Evolutionary conservation across 2,329 filamentous ascomycete genomes (phyloP), one percentile per base, ranked within the genome.

Genomic region (Cryphonectria parasitica): DNA sequence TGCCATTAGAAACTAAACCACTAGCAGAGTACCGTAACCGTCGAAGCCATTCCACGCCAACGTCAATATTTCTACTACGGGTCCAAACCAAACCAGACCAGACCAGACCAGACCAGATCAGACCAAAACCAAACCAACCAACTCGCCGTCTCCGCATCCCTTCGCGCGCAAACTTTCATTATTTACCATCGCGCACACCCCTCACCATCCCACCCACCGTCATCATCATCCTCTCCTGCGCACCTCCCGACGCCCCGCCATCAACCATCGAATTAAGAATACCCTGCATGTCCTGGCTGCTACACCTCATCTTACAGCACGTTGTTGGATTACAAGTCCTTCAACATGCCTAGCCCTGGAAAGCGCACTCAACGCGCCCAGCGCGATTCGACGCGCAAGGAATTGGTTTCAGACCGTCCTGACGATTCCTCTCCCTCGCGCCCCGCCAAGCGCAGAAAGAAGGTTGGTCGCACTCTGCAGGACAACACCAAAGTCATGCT

Each of bases 381-480:
- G 68, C 76, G 77, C 71, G 78, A 79, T 43, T 74, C 77, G 70
- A 68, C 68, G 72, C 77, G 77, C 74, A 79, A 76, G 70, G 79
- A 81, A 41, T 71, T 75, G 22, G 71, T 67, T 41, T 54, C 71
- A 61, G 76, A 77, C 31, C 75, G 74, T 54, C 75, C 73, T 65
- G 83, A 86, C 60, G 83, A 85, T 63, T 88, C 88, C 36, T 90
- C 89, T 4, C 88, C 89, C 19, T 87, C 84, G 71, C 85, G 88
- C 68, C 88, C 89, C n/a, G 82, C 85, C 15, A 91, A 91, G 82
- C 88, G 89, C 77, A 87, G 89, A 80, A 90, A 86, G 82, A 89
- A 87, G 84, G 87, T 88, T 79, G 64, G 78, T 74, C 6, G 28
- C 61, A 1, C 39, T 19, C 52, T 69, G 74, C 52, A 28, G n/a